Base-by-base conservation (phyloP, 495 filamentous ascomycete genomes). In the Aspergillus avenaceus region DNA sequence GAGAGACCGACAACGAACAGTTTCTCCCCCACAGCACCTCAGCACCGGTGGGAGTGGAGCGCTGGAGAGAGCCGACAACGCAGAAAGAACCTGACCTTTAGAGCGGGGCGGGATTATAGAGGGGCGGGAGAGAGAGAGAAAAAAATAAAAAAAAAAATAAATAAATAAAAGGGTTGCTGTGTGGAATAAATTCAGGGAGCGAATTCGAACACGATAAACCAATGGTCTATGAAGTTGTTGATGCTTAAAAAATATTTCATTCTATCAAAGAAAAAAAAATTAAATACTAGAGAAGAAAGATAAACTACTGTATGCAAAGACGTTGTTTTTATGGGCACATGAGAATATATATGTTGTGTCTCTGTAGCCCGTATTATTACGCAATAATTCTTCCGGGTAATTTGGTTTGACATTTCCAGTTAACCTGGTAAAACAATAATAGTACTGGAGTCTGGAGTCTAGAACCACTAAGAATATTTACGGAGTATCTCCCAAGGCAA, bases 1-100 rank as follows among this genome's bases (percentile, higher is more conserved):
- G 18, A 14, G 43, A 46, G n/a, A 22, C 28, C 27, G 28, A 46
- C 31, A 29, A 18, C 18, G 34, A 38, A 16, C 34, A 38, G 34
- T 38, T 22, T 46, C 27, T 46, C 43, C 43, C 43, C 43, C 43
- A 46, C 43, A 46, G 31, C 43, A 29, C 27, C 27, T 32, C 43
- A 46, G 43, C 27, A 16, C 34, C 23, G 27, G 9, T 34, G 25
- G 14, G 34, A 46, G 43, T 46, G 43, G 43, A 46, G 43, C 43
- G 43, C 43, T 38, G 34, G 34, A 38, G 34, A 38, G 34, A 38
- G 16, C 34, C 34, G 34, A 38, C 34, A 38, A 38, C 34, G 34
- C 34, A 38, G 9, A 16, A 38, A 38, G n/a, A 38, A 21, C 34
- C 34, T 21, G n/a, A 38, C 32, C 32, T 36, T 14, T 36, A 14